Evolutionary conservation across 2,329 filamentous ascomycete species (phyloP), one percentile per base, ranked within the genome.

Genomic region (Colletotrichum liriopes): DNA sequence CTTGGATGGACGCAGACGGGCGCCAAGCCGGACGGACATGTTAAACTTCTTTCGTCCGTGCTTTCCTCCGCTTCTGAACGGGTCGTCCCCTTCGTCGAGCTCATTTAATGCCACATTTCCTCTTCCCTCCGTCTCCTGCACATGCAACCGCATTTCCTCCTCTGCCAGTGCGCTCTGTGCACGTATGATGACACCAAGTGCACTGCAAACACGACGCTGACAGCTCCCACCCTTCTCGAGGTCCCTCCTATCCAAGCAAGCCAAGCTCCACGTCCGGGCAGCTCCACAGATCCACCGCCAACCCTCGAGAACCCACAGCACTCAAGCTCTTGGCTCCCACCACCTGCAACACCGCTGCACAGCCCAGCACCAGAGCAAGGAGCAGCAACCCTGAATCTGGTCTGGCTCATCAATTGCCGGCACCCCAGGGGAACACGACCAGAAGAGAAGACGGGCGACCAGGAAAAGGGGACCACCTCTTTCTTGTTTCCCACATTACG

Each of bases 201-300:
- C 37, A 45, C 41, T 32, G 58, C 26, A 20, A 37, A 16, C 32
- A 29, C 29, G 37, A 56, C 18, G 32, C 35, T 37, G 29, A 26
- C 4, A 43, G 37, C 61, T 64, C 55, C 32, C 2, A 20, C n/a
- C 14, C 63, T 20, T 35, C 63, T 32, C 60, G n/a, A 35, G 16
- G 18, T 23, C 11, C 54, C 16, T 59, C 37, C 37, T 23, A 8
- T 23, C 29, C 58, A 47, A 29, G 32, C 60, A 43, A 16, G 16
- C 29, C 58, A 47, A 29, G 32, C 60, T 54, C 49, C 32, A 59
- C 49, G 37, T 47, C 65, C 69, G 59, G 20, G 43, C 45, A 69
- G 65, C 59, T 72, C 65, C 65, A 69, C 59, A 54, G 58, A 64
- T 64, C 65, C 69, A 69, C 65, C 59, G 47, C 35, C 39, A 29